These are phyloP conservation scores for Ceratocystis smalleyi DNA, from an alignment of 2,329 filamentous ascomycete species.

Conservation along the genomic window DNA sequence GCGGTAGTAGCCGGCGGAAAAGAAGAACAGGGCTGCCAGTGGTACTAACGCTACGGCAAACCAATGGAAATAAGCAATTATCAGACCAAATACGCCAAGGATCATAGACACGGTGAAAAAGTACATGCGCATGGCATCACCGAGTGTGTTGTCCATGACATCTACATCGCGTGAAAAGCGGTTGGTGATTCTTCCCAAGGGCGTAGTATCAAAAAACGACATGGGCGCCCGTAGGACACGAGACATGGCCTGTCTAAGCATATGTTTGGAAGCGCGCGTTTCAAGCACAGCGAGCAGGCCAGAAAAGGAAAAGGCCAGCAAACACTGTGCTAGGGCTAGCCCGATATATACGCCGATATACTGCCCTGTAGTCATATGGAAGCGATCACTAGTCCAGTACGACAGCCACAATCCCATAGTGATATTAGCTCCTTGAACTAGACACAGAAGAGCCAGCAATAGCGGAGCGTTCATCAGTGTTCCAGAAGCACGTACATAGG, in stretches of 20 bases:
- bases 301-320: constrained; percentile 69
- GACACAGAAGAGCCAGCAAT: constrained; percentile 44
- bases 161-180: constrained; percentile 92
- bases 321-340: constrained; percentile 53
- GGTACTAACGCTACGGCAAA: constrained; percentile 50
- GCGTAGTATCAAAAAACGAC: constrained; percentile 96
- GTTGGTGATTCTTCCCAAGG: constrained; percentile 86
- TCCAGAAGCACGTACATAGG: constrained; percentile 63
- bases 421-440: constrained; percentile 74
- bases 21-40: constrained; percentile 60
- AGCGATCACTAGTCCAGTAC: constrained; percentile 79
- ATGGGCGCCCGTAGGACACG: constrained; percentile 58
- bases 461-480: constrained; percentile 53
- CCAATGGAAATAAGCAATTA: constrained; percentile 91
- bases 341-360: constrained; percentile 62
- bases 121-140: constrained; percentile 85
- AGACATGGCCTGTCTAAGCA: constrained; percentile 66
- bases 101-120: constrained; percentile 74
- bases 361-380: constrained; percentile 45
- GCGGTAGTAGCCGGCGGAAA: constrained; percentile 77
- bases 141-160: constrained; percentile 86
- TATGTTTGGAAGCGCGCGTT: constrained; percentile 64
- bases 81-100: constrained; percentile 67
- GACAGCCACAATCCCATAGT: constrained; percentile 82
- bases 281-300: constrained; percentile 62